phyloP scores from a whole-genome alignment of 2,329 filamentous ascomycete genomes.

The Blumeria graminis region DNA sequence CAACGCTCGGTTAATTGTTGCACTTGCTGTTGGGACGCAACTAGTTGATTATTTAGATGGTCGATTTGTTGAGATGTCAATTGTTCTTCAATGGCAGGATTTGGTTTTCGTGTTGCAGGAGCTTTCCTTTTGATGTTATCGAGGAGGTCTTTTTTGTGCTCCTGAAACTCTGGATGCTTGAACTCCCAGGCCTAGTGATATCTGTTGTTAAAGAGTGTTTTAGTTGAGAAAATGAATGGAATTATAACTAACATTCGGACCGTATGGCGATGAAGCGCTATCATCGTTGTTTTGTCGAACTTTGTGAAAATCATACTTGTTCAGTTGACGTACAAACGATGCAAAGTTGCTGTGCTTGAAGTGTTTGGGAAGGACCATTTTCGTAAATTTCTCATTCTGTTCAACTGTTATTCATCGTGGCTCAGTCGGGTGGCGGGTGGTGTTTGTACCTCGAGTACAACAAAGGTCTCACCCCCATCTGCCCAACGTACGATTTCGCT shows the following conservation, averaged over 20 bases:
- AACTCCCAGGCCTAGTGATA: slow-evolving; percentile 68
- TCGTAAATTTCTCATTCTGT: slow-evolving; percentile 95
- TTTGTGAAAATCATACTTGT: slow-evolving; percentile 98
- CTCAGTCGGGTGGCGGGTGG: background rate
- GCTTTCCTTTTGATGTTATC: slow-evolving; percentile 94
- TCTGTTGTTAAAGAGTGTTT: background rate
- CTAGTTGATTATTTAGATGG: slow-evolving; percentile 64
- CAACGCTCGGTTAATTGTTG: slow-evolving; percentile 70
- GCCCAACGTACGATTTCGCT: slow-evolving; percentile 88
- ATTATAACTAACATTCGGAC: slow-evolving; percentile 37
- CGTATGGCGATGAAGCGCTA: slow-evolving; percentile 58
- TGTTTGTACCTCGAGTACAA: slow-evolving; percentile 65
- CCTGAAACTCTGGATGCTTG: slow-evolving; percentile 87
- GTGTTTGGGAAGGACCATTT: slow-evolving; percentile 86
- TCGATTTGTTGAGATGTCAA: slow-evolving; percentile 72
- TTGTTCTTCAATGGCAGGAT: slow-evolving; percentile 39
- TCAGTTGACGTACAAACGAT: slow-evolving; percentile 83
- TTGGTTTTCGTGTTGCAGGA: slow-evolving; percentile 60
- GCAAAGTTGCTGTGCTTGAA: slow-evolving; percentile 99
- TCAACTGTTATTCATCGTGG: slow-evolving; percentile 7
- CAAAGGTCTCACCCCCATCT: slow-evolving; percentile 82
- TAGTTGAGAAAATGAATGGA: no score
- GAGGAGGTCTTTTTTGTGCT: slow-evolving; percentile 84
- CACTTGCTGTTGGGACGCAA: slow-evolving; percentile 79
- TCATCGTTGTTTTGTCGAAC: slow-evolving; percentile 80